These are phyloP conservation scores for Clonostachys rosea DNA, from an alignment of 2,329 filamentous ascomycete species.

Conservation along the genomic window DNA sequence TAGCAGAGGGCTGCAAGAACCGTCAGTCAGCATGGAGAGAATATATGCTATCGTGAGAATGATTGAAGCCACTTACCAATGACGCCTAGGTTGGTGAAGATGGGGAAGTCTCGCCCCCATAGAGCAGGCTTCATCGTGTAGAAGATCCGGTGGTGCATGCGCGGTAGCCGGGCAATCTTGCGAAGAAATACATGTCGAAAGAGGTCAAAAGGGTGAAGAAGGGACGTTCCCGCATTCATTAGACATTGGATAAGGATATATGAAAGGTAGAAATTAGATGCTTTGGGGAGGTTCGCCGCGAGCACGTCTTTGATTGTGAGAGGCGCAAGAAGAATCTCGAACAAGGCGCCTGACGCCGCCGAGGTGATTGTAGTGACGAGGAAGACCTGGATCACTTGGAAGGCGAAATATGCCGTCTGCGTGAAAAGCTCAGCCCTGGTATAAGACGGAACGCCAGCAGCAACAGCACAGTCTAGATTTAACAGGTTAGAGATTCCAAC, in stretches of 20 bases:
- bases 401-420: slow-evolving; percentile 87
- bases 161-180: slow-evolving; percentile 71
- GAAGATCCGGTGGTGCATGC: slow-evolving; percentile 78
- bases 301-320: slow-evolving; percentile 57
- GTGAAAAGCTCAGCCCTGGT: slow-evolving; percentile 83
- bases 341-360: slow-evolving; percentile 67
- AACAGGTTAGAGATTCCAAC: neutral
- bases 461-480: slow-evolving; percentile 62
- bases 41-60: slow-evolving; percentile 2
- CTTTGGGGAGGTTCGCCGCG: slow-evolving; percentile 69
- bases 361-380: slow-evolving; percentile 80
- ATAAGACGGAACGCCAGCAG: slow-evolving; percentile 74
- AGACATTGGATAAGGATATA: slow-evolving; percentile 94
- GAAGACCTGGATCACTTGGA: slow-evolving; percentile 90
- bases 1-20: slow-evolving; percentile 60
- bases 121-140: slow-evolving; percentile 66
- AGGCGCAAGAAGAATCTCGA: slow-evolving; percentile 60
- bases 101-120: slow-evolving; percentile 80
- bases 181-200: slow-evolving; percentile 53
- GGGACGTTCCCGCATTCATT: slow-evolving; percentile 66
- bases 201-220: slow-evolving; percentile 70
- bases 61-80: slow-evolving; percentile 36
- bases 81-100: slow-evolving; percentile 76
- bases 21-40: slow-evolving; percentile 27
- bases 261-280: slow-evolving; percentile 89